Conservation (phyloP, 129 eudicot species). For the Artemisia argyi region DNA sequence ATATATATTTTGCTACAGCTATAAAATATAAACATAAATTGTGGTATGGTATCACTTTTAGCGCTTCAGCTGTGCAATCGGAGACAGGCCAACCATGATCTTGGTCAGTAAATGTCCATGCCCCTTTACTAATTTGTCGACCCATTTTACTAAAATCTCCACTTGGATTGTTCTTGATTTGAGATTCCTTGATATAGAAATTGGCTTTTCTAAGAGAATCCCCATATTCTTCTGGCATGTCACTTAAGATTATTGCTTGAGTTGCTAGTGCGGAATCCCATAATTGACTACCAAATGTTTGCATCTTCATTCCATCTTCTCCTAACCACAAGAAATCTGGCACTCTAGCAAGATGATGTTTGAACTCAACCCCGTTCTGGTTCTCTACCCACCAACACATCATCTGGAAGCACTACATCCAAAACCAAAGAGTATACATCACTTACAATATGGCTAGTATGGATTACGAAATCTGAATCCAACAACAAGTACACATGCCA, state of each 20-base stretch:
- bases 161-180: conserved; percentile 46
- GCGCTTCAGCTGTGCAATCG: no score
- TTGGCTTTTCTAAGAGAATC: conserved; percentile 66
- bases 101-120: conserved; percentile 47
- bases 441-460: not conserved
- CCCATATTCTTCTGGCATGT: conserved; percentile 72
- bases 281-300: conserved; percentile 68
- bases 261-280: conserved; percentile 60
- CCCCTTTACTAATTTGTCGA: conserved; percentile 68
- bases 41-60: no score
- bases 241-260: conserved; percentile 61
- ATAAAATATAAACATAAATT: no score
- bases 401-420: conserved; percentile 60
- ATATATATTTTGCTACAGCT: not conserved
- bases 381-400: conserved; percentile 81
- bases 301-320: conserved; percentile 84
- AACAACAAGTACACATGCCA: not conserved
- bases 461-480: not conserved
- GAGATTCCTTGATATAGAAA: conserved; percentile 62
- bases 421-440: not conserved
- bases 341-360: conserved; percentile 65
- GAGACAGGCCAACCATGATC: no score
- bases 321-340: conserved; percentile 79
- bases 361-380: conserved; percentile 62
- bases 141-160: conserved; percentile 58